Percentiles rank a stretch among this genome's conserved stretches.
These are phyloP conservation scores for Phytophthora litchii DNA, from an alignment of 352 stramenopile species.

Conservation along the genomic window DNA sequence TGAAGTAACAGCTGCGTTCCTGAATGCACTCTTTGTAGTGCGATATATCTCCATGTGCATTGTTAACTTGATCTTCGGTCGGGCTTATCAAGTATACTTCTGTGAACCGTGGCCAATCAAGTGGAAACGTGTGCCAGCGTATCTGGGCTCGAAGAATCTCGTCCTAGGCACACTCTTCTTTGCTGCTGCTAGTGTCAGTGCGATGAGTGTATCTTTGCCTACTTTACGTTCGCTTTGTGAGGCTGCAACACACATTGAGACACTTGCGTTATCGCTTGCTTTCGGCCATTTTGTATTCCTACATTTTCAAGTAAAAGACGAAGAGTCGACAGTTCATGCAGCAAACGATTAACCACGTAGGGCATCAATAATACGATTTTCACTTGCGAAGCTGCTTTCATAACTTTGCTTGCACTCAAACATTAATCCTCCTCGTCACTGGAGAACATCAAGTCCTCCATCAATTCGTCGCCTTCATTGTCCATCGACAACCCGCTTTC, in stretches of 20 bases:
- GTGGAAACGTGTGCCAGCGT: slow-evolving; percentile 59
- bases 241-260: slow-evolving; percentile 46
- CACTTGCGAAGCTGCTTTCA: background rate
- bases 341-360: background rate
- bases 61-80: slow-evolving; percentile 45
- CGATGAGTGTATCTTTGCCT: slow-evolving; percentile 41
- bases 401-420: background rate
- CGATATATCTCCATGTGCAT: slow-evolving; percentile 34
- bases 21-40: slow-evolving; percentile 56
- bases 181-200: slow-evolving; percentile 35
- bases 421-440: slow-evolving; percentile 44
- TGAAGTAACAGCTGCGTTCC: slow-evolving; percentile 41
- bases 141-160: slow-evolving; percentile 70
- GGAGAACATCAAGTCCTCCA: slow-evolving; percentile 55
- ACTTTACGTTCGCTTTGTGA: slow-evolving; percentile 58
- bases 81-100: slow-evolving; percentile 61
- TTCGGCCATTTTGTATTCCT: slow-evolving; percentile 14
- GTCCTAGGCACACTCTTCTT: slow-evolving; percentile 66
- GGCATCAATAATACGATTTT: background rate
- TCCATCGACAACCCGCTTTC: slow-evolving; percentile 65
- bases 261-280: slow-evolving; percentile 35
- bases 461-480: slow-evolving; percentile 39
- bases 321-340: background rate
- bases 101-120: slow-evolving; percentile 45
- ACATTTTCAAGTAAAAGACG: slow-evolving; percentile 12